These are phyloP conservation scores for Psilocybe sp. DNA, from an alignment of 768 basidiomycete genomes.

Conservation along the genomic window DNA sequence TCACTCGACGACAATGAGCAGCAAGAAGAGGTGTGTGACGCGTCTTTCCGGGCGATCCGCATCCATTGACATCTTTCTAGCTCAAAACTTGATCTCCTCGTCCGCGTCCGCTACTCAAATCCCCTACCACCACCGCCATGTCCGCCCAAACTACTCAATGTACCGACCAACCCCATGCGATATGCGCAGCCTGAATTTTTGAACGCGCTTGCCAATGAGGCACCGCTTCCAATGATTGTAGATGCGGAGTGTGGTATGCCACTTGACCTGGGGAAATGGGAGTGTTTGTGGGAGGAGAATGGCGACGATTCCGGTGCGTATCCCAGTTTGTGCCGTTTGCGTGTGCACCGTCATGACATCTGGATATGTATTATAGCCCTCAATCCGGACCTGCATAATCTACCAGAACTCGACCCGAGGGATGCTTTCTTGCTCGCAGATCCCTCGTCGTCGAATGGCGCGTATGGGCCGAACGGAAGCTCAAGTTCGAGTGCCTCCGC, in stretches of 20 bases:
- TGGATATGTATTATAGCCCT: constrained; percentile 28
- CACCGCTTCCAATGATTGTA: constrained; percentile 90
- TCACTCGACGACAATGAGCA: constrained; percentile 12
- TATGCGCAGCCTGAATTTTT: constrained; percentile 87
- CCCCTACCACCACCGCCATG: constrained; percentile 95
- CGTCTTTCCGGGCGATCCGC: neutral
- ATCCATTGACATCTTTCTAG: constrained; percentile 10
- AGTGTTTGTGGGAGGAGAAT: constrained; percentile 80
- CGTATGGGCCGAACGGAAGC: constrained; percentile 37
- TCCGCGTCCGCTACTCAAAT: constrained; percentile 91
- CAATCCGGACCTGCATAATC: constrained; percentile 63
- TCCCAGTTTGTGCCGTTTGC: neutral
- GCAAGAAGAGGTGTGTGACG: constrained; percentile 21
- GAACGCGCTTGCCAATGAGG: constrained; percentile 74
- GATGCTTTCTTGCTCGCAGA: constrained; percentile 78
- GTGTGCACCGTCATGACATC: neutral
- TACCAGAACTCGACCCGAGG: constrained; percentile 65
- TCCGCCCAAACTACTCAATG: constrained; percentile 91
- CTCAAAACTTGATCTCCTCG: constrained; percentile 85
- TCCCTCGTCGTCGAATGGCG: constrained; percentile 41
- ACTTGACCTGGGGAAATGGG: constrained; percentile 80
- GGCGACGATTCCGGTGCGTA: constrained; percentile 62
- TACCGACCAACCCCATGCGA: constrained; percentile 86
- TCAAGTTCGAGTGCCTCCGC: constrained; percentile 30
- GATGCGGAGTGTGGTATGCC: constrained; percentile 98